Evolutionary conservation across 208 protist genomes (phyloP).

Genomic region (Acanthamoeba sp.): DNA sequence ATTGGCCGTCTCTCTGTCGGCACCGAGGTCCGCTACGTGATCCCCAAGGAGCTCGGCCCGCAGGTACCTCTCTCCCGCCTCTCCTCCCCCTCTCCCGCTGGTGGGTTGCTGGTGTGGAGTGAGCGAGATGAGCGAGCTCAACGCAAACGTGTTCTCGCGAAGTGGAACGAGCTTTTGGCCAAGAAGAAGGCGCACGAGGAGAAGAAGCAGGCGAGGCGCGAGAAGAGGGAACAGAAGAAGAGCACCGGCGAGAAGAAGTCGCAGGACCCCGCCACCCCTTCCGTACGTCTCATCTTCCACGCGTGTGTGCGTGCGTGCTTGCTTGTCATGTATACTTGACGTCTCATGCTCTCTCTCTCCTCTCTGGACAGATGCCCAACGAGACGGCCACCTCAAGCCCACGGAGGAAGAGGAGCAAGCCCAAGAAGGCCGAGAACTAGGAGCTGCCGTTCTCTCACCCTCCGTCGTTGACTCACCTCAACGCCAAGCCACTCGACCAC

Average conservation of each 20-base stretch:
- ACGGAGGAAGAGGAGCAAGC: constrained; percentile 4
- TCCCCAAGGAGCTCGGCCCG: constrained; percentile 20
- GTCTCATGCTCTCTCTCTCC: background rate
- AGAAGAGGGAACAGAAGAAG: background rate
- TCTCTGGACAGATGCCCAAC: background rate
- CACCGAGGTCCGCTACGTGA: constrained; percentile 12
- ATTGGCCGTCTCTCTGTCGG: background rate
- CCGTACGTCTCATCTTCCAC: no score
- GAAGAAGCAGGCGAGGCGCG: background rate
- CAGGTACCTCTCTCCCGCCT: background rate
- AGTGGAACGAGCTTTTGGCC: background rate
- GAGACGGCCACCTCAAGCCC: background rate
- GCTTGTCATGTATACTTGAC: no score
- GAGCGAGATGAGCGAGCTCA: background rate
- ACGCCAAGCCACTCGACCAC: background rate
- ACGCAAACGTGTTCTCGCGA: background rate
- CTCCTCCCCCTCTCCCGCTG: no score
- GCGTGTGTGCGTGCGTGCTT: no score
- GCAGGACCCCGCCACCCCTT: background rate
- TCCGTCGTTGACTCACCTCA: background rate
- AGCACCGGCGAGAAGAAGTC: background rate
- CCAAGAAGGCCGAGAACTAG: background rate
- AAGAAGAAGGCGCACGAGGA: constrained; percentile 1
- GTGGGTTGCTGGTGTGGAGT: no score
- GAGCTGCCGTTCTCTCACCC: background rate